Evolutionary conservation across 306 rosid species (phyloP), one percentile per base, ranked within the genome.

Genomic region (Pyrus bretschneideri): DNA sequence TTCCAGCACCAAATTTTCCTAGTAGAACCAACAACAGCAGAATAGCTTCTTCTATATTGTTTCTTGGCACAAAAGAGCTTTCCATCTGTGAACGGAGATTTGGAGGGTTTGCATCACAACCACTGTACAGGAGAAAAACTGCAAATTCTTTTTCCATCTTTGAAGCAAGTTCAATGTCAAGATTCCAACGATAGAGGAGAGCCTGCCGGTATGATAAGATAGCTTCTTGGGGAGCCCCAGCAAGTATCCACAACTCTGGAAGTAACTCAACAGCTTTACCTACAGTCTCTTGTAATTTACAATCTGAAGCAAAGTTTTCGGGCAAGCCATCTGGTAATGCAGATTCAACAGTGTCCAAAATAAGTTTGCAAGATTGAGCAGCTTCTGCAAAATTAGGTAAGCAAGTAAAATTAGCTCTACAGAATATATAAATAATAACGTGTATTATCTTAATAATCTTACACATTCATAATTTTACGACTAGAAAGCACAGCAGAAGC

Each of bases 321-420:
- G 90, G 89, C 85, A 88, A 86, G 31, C 98, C 96, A 51, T 88
- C 98, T 13, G 97, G 98, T 71, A 94, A 81, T 72, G 97, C 88
- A 58, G 97, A 86, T 78, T 94, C 96, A 67, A 91, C 82, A 9
- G 94, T 91, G 84, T 91, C 97, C 81, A 90, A 75, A 85, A 94
- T 85, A 52, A 84, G 73, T 71, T 89, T 91, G 89, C 98, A 91
- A 11, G 98, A 89, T 60, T 81, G 85, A 77, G 97, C 97, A 79
- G 98, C 94, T 68, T 90, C 98, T 94, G 90, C 80, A 84, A 85
- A 69, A 84, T 11, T 44, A 18, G 55, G 57, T 54, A 69, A 81
- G 58, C 54, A 52, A 63, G 30, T 33, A 59, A 70, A 11, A 45
- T 71, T 68, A 76, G 70, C 30, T 25, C 38, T 64, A 45, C 45